Base-by-base conservation (phyloP, 192 early-diverging fungal genomes). In the Chytriomyces sp. region DNA sequence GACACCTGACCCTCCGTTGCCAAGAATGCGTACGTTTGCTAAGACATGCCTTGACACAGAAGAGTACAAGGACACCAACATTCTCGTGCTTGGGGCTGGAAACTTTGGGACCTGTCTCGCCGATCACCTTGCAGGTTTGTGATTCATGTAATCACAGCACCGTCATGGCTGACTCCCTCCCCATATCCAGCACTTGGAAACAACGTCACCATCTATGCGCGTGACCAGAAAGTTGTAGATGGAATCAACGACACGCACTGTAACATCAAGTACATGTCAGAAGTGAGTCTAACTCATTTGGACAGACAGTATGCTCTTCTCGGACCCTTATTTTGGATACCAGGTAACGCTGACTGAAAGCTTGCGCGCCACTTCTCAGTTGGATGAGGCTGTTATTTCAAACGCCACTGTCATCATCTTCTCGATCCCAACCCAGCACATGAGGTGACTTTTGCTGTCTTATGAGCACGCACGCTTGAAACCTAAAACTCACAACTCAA, bases 101-200 rank as follows among this genome's bases (percentile, higher is more conserved):
- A 85, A 87, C 82, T 87, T 87, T 79, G 86, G 86, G 11, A 86
- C 86, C 3, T 88, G 86, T 57, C 78, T 88, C 9, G 85, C 84
- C 0, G 86, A 86, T 65, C 86, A 88, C 61, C 66, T 88, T 24
- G 85, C 84, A 35, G 61, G 84, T 85, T 57, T 11, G 71, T 45
- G 0, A 16, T n/a, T 50, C 13, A 20, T 45, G 7, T 45, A 8
- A 2, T 13, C n/a, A 13, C 28, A 5, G 0, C 20, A 10, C 46
- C 16, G n/a, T n/a, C n/a, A n/a, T n/a, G 35, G 35, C 35, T 35
- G 35, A 35, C 35, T 35, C 35, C 35, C 43, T 35, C 18, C 8
- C 9, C 60, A n/a, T 35, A 61, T 28, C 5, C 61, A 59, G 66
- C 47, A 7, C 24, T 60, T 23, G 64, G 74, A 13, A 64, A 68